A percentile compares a stretch with the other conserved stretches of the same genome.
Conservation (phyloP, 441 rosid genomes). For the Isatis lusitanica region DNA sequence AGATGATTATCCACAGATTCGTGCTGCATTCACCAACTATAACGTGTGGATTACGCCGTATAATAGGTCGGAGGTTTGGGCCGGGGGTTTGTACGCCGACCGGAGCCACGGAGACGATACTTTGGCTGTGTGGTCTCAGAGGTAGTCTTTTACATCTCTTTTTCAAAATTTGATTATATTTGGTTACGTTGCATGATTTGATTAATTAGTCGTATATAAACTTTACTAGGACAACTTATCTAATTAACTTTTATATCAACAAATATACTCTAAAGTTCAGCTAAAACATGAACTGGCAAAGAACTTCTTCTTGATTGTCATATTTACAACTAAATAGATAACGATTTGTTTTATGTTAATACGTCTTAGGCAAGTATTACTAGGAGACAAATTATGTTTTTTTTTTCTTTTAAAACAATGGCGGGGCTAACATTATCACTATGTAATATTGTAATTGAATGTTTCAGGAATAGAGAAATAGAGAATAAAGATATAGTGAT, state of each 20-base stretch:
- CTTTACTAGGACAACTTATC: background rate
- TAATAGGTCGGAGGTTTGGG: slow-evolving; percentile 64
- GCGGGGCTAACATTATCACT: too few relatives aligned
- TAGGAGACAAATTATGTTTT: too few relatives aligned
- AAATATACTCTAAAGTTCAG: background rate
- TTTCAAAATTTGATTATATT: background rate
- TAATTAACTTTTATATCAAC: background rate
- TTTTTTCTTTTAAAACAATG: too few relatives aligned
- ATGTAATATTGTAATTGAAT: background rate
- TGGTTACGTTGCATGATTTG: background rate
- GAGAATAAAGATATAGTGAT: slow-evolving; percentile 60
- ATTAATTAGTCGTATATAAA: background rate
- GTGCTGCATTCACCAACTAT: slow-evolving; percentile 53
- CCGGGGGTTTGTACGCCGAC: slow-evolving; percentile 51
- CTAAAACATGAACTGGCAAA: background rate
- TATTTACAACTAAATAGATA: background rate
- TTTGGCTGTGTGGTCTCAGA: slow-evolving; percentile 45
- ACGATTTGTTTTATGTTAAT: background rate
- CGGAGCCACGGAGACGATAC: slow-evolving; percentile 57
- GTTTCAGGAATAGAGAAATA: slow-evolving; percentile 44
- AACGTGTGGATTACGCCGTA: slow-evolving; percentile 67
- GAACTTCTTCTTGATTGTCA: background rate
- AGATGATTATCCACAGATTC: slow-evolving; percentile 56
- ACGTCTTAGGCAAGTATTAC: background rate
- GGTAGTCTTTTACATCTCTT: slow-evolving; percentile 22